Base-by-base conservation (phyloP, 1,284 basidiomycete genomes). In the Anthracocystis panici-leucophaei region DNA sequence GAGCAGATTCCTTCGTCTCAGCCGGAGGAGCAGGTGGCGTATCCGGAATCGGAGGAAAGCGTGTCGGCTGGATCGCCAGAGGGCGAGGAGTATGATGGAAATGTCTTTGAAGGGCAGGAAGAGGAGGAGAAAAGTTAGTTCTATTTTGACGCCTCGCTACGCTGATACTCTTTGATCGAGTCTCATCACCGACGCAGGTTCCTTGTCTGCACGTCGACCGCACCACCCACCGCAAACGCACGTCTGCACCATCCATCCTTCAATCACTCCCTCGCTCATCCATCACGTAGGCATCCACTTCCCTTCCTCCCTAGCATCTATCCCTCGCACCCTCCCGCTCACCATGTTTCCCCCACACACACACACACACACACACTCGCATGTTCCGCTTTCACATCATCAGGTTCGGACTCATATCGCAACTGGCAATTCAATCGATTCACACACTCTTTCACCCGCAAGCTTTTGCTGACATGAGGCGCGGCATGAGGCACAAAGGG, bases 1-100 rank as follows among this genome's bases (percentile, higher is more conserved):
- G 72, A 75, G 23, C 66, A 65, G 18, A 60, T 75, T 9, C 63
- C 72, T 10, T 69, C 66, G 5, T 75, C 72, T 31, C 72, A 75
- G 41, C 66, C 63, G 1, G 72, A 75, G 59, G 72, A 75, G 46
- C 52, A 57, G 29, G 29, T 52, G 27, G 25, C 55, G 0, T 65
- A 61, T 10, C 31, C 61, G 41, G 66, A 75, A n/a, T 71, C 68
- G 41, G 72, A 70, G 29, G 65, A 52, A 25, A 66, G 63, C 23
- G 66, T 59, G 10, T 74, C 71, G 35, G 65, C 65, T 48, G 65
- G 70, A 20, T 67, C 70, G 25, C 60, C 58, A 8, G 64, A 66
- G 18, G 48, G 51, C 5, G 56, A 42, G 5, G 42, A 48, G 11
- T 59, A 46, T 16, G 46, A 9, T 20, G 25, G 27, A 23, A 31